Percentiles rank a stretch among this genome's conserved stretches.
phyloP scores from a whole-genome alignment of 441 rosid genomes.

The Mallotus japonicus region DNA sequence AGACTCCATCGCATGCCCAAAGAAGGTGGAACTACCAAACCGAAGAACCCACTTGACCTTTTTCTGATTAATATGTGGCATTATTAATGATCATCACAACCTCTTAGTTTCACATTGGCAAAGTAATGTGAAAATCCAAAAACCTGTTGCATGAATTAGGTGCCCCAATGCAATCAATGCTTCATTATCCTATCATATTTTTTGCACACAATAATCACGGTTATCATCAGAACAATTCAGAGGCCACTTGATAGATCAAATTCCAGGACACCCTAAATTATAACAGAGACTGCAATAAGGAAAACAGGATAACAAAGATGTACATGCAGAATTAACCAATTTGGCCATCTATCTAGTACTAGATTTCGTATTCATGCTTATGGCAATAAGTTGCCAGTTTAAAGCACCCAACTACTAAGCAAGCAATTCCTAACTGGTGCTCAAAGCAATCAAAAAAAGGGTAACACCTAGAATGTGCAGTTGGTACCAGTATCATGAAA shows the following conservation, averaged over 20 bases:
- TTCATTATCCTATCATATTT: background rate
- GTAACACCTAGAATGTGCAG: background rate
- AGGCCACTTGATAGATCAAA: background rate
- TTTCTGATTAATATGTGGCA: background rate
- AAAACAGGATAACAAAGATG: background rate
- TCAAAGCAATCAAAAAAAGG: background rate
- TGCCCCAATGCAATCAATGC: background rate
- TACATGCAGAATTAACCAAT: conserved; percentile 2
- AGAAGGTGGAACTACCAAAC: background rate
- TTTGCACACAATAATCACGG: no score
- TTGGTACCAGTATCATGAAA: conserved; percentile 90
- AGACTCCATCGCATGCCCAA: background rate
- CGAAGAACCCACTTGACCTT: background rate
- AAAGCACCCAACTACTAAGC: conserved; percentile 1
- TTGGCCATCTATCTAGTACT: background rate
- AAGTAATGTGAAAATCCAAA: background rate
- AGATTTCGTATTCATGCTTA: background rate
- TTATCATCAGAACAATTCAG: background rate
- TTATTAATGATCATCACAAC: background rate
- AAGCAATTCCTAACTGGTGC: background rate
- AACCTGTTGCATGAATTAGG: background rate
- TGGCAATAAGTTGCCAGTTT: background rate
- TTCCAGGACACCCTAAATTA: background rate
- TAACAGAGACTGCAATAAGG: background rate
- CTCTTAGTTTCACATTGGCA: background rate